Evolutionary conservation across 2,329 filamentous ascomycete species (phyloP), one percentile per base, ranked within the genome.

Genomic region (Teratosphaeria destructans): DNA sequence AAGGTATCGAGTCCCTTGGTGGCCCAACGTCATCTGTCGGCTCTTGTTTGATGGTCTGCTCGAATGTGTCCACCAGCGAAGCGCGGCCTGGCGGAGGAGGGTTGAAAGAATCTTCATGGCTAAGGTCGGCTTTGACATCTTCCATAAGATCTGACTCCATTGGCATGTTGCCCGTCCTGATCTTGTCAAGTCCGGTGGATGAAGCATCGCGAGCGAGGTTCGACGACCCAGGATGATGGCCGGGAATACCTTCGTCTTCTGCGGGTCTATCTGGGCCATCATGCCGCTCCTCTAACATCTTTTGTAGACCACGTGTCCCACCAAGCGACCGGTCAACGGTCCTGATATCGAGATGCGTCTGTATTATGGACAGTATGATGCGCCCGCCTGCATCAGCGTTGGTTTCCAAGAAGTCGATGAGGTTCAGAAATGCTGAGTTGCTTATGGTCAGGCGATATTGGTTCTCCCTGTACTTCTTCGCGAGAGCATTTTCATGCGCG

Each of bases 391-490:
- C 84, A 56, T 89, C 88, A 14, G 86, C 83, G 63, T 96, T 92
- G n/a, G 86, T 85, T 72, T 97, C 92, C 0, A 99, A 79, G 67
- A 93, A 95, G 66, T 91, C 88, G 69, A 96, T 87, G 8, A 97
- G 81, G 61, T 89, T 89, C 60, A 85, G 86, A 60, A 89, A 91
- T 0, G 91, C 86, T 66, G 92, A 87, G 60, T 87, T 86, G 67
- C 92, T 96, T n/a, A 99, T 78, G 0, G 90, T 90, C 39, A 99
- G 81, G 12, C 90, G 85, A 72, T 97, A 99, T 72, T 90, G 94
- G 78, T 92, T 93, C 59, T 85, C 83, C 49, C 84, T 83, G 73
- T 96, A 99, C 3, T 94, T 78, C 71, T 88, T 89, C 6, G 89
- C 87, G n/a, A 87, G 82, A 1, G 82, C 73, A 69, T 94, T 95